Base-by-base conservation (phyloP, 306 rosid genomes). In the Cucumis sativus region DNA sequence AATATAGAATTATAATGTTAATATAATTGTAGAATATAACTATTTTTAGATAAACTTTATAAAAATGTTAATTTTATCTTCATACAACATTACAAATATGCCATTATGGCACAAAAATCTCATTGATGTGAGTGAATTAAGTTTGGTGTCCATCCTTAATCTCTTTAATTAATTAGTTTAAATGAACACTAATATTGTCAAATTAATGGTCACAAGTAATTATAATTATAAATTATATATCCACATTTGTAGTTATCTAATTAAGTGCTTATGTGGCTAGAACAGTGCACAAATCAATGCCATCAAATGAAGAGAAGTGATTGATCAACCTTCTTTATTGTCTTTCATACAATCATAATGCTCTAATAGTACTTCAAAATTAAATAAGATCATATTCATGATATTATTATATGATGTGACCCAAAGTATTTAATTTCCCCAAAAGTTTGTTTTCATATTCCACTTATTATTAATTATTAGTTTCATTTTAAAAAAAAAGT, bases 251-350 rank as follows among this genome's bases (percentile, higher is more conserved):
- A 68, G 35, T 68, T 68, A 68, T 68, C 37, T 43, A 15, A 52
- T 52, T 52, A 68, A 43, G 25, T 18, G 51, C 49, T 37, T 37
- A 9, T 65, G 74, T 21, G 74, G 74, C 74, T 43, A 43, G 21
- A 68, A 68, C 56, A 43, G 74, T 68, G 6, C 17, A 20, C 39
- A 43, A 66, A 39, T 18, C 5, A 40, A 39, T 39, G 73, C 49
- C 51, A 65, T 65, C 51, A 65, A 65, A 65, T 37, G 51, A 66
- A 68, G 74, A 68, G 74, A 68, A 70, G 75, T 70, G 58, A 70
- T 70, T 70, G 39, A 70, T 70, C 75, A 70, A 70, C 58, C 21
- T 20, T 70, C 39, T 45, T 47, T 15, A 70, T 21, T 70, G 37
- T 40, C 75, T 66, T 16, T 21, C 21, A 47, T 70, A 14, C 25